phyloP scores from a whole-genome alignment of 495 filamentous ascomycete genomes.

The Terfezia claveryi region DNA sequence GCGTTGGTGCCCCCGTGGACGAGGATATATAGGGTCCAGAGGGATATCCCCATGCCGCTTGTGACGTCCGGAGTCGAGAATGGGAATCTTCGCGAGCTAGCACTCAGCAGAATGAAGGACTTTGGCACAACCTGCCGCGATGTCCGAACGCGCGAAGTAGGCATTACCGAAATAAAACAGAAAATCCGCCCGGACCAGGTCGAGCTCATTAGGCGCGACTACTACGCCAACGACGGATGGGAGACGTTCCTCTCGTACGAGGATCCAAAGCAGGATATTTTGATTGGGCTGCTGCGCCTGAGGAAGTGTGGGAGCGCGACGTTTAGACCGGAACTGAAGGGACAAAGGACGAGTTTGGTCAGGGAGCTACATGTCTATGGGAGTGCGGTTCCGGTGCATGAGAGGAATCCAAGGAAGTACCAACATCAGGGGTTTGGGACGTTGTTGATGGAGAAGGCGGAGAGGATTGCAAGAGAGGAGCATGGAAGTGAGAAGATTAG shows the following conservation, averaged over 20 bases:
- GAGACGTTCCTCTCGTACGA: slow-evolving; percentile 97
- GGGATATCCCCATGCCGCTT: slow-evolving; percentile 96
- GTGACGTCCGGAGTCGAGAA: slow-evolving; percentile 96
- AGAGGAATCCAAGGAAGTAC: slow-evolving; percentile 80
- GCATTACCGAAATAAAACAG: slow-evolving; percentile 95
- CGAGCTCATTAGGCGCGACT: slow-evolving; percentile 89
- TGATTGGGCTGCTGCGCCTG: slow-evolving; percentile 76
- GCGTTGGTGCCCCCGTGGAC: slow-evolving; percentile 94
- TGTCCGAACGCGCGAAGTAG: slow-evolving; percentile 92
- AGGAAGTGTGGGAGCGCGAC: slow-evolving; percentile 78
- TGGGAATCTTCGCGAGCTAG: slow-evolving; percentile 83
- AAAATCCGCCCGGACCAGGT: slow-evolving; percentile 93
- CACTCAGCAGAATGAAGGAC: slow-evolving; percentile 89
- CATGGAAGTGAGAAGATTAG: slow-evolving; percentile 83
- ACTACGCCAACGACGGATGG: slow-evolving; percentile 87
- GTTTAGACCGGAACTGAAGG: slow-evolving; percentile 67
- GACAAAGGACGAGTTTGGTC: slow-evolving; percentile 75
- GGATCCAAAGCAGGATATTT: slow-evolving; percentile 93
- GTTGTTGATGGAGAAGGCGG: slow-evolving; percentile 90
- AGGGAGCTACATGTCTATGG: slow-evolving; percentile 94
- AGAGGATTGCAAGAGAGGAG: slow-evolving; percentile 80
- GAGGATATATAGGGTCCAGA: slow-evolving; percentile 91
- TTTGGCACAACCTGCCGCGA: slow-evolving; percentile 94
- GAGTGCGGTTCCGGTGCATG: slow-evolving; percentile 83
- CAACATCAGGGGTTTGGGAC: slow-evolving; percentile 97